Evolutionary conservation across 1,139 yeast species (phyloP), one percentile per base, ranked within the genome.

Genomic region (Candida sanyaensis): DNA sequence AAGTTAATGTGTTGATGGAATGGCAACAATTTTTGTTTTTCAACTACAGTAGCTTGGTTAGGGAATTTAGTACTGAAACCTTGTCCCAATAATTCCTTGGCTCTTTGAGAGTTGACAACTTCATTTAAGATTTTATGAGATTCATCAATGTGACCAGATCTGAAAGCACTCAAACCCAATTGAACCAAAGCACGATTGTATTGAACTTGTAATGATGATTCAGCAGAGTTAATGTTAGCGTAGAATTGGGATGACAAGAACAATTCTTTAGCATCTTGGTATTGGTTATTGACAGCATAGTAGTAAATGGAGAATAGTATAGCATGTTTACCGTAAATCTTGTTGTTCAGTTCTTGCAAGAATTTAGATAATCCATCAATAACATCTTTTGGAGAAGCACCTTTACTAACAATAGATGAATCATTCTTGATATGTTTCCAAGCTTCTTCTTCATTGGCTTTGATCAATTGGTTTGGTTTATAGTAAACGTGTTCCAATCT

Each of bases 1-100:
- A 92, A 78, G 71, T 95, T 95, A 68, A 95, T 91, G 73, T 95
- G 99, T 87, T 90, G 92, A 73, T 95, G 99, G 87, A 88, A 95
- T 51, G 99, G 99, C 65, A 93, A 79, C 66, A 91, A 81, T 66
- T 92, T 87, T 67, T 87, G 96, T 63, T 82, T 87, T 65, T 86
- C 93, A 54, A 78, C 80, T 21, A 74, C 69, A 47, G 83, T 71
- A 31, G 81, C 78, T 63, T 71, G 82, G 61, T 76, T 81, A 51
- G 82, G 84, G 64, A 73, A 75, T 64, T 80, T 84, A 66, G 90
- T 82, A 64, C 81, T 87, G 62, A 85, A 81, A 50, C 96, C 96
- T 75, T 93, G 99, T 50, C 98, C 98, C 56, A 95, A 80, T 54
- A 93, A 80, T 71, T 95, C 99, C 77, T 89, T 91, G 59, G 89